These are phyloP conservation scores for Lepiota brunneoincarnata DNA, from an alignment of 768 basidiomycete species.

Conservation along the genomic window DNA sequence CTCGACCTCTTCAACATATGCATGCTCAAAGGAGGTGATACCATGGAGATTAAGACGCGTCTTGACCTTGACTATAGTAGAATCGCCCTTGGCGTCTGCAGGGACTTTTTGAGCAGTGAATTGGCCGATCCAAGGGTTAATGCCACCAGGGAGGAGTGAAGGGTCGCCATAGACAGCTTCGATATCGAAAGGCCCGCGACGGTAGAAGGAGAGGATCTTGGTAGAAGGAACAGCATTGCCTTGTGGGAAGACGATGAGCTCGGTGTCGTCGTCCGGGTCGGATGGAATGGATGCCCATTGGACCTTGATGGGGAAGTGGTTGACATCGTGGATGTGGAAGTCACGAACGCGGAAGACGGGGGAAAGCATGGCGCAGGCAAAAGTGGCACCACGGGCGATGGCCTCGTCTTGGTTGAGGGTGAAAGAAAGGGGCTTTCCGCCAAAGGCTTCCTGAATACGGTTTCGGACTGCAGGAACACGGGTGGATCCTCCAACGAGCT, in stretches of 20 bases:
- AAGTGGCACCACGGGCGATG: slow-evolving; percentile 92
- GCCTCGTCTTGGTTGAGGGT: slow-evolving; percentile 99
- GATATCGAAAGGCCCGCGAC: slow-evolving; percentile 84
- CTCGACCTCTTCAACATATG: slow-evolving; percentile 81
- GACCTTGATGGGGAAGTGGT: slow-evolving; percentile 86
- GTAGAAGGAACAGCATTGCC: slow-evolving; percentile 89
- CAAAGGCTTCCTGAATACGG: slow-evolving; percentile 81
- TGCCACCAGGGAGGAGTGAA: slow-evolving; percentile 62
- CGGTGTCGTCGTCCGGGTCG: slow-evolving; percentile 87
- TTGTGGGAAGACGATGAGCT: slow-evolving; percentile 85
- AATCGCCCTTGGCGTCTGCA: slow-evolving; percentile 64
- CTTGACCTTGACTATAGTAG: slow-evolving; percentile 87
- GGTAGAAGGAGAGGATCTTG: slow-evolving; percentile 94
- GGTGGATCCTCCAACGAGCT: slow-evolving; percentile 91
- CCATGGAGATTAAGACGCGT: slow-evolving; percentile 85
- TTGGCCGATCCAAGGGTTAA: slow-evolving; percentile 83
- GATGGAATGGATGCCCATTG: slow-evolving; percentile 74
- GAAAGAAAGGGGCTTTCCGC: slow-evolving; percentile 78
- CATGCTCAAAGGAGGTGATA: slow-evolving; percentile 79
- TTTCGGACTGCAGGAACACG: slow-evolving; percentile 91
- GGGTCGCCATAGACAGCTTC: slow-evolving; percentile 84
- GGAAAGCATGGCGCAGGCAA: slow-evolving; percentile 95
- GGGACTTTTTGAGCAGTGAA: slow-evolving; percentile 85
- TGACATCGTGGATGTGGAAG: slow-evolving; percentile 85
- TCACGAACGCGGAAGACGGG: slow-evolving; percentile 98